Conservation (phyloP, 768 basidiomycete genomes). For the Glaciozyma antarctica region DNA sequence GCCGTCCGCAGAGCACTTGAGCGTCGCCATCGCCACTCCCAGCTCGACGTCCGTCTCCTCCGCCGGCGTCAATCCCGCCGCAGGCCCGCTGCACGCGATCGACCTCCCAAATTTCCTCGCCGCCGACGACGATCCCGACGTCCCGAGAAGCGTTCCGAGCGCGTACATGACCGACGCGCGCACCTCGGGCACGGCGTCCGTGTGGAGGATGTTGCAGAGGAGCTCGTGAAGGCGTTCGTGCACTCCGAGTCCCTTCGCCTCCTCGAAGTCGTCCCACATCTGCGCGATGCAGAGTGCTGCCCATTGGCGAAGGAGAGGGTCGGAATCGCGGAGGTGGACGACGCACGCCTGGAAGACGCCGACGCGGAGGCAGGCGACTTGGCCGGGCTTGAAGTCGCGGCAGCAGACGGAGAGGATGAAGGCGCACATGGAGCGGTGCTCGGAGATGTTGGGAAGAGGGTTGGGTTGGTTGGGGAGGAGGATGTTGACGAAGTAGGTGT, state of each 20-base stretch:
- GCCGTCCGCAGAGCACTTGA: slow-evolving; percentile 85
- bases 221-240: slow-evolving; percentile 62
- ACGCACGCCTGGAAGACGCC: slow-evolving; percentile 78
- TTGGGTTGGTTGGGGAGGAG: slow-evolving; percentile 46
- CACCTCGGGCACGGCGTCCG: slow-evolving; percentile 86
- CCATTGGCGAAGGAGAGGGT: slow-evolving; percentile 92
- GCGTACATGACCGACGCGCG: slow-evolving; percentile 83
- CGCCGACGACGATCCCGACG: slow-evolving; percentile 63
- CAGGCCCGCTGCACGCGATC: slow-evolving; percentile 24
- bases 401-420: slow-evolving; percentile 86
- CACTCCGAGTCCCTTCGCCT: slow-evolving; percentile 74
- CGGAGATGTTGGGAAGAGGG: slow-evolving; percentile 77
- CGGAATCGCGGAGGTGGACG: slow-evolving; percentile 71
- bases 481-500: slow-evolving; percentile 73
- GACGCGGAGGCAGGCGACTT: slow-evolving; percentile 71
- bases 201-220: slow-evolving; percentile 58
- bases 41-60: slow-evolving; percentile 59
- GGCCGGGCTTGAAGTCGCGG: slow-evolving; percentile 78
- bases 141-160: slow-evolving; percentile 85
- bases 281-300: slow-evolving; percentile 83
- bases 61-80: slow-evolving; percentile 21
- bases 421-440: slow-evolving; percentile 97
- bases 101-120: slow-evolving; percentile 43
- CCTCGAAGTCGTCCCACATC: slow-evolving; percentile 88
- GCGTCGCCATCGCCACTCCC: slow-evolving; percentile 77